These are phyloP conservation scores for Populus hybrid DNA, from an alignment of 441 rosid genomes.

Conservation along the genomic window DNA sequence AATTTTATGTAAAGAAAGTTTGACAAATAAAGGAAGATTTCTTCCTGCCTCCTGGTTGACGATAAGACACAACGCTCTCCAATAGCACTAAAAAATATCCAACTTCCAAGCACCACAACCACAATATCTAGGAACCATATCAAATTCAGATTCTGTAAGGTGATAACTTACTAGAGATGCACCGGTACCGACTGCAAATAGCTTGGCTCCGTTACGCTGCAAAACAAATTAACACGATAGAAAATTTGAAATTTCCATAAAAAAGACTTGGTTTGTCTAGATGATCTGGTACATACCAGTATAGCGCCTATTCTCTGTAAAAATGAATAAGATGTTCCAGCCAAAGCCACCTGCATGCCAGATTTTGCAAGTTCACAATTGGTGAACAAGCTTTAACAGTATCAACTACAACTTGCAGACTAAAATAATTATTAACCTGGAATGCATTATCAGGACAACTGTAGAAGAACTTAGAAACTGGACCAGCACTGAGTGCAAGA, in stretches of 20 bases:
- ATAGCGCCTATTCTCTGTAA: constrained; percentile 62
- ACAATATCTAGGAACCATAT: not conserved
- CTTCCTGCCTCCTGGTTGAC: not conserved
- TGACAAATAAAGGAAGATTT: not conserved
- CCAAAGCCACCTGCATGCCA: constrained; percentile 55
- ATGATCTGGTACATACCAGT: constrained; percentile 32
- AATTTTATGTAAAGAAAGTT: not conserved
- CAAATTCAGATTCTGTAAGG: not conserved
- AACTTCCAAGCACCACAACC: not conserved
- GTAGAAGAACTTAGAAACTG: constrained; percentile 76
- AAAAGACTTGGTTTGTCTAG: constrained; percentile 1
- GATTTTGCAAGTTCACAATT: constrained; percentile 16
- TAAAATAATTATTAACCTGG: constrained; percentile 49
- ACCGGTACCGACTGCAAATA: constrained; percentile 65
- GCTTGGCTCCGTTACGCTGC: constrained; percentile 71
- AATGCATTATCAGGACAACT: constrained; percentile 92
- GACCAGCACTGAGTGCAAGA: constrained; percentile 61
- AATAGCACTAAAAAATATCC: not conserved
- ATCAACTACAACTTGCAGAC: not conserved
- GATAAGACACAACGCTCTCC: not conserved
- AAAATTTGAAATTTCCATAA: constrained; percentile 2
- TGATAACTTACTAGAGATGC: constrained; percentile 59
- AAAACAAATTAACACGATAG: constrained; percentile 13
- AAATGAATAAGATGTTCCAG: constrained; percentile 61
- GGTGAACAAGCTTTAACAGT: not conserved